Conservation (phyloP, 1,284 basidiomycete genomes). For the Coniferiporia sulphurascens region DNA sequence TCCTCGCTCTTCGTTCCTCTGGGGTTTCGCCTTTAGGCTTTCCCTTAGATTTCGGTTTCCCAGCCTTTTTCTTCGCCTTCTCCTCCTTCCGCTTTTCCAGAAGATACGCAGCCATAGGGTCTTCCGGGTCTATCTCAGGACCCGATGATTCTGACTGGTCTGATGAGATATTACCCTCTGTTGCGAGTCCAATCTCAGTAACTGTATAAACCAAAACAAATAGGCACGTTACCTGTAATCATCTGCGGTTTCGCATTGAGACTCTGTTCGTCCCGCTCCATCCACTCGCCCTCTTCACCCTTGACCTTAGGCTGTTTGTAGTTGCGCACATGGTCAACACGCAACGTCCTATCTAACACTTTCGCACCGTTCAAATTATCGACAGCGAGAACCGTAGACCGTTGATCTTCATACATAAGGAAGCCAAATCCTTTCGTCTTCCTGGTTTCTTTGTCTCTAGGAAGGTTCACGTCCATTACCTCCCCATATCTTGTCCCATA, state of each 20-base stretch:
- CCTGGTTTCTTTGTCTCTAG: conserved; percentile 86
- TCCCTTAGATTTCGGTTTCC: conserved; percentile 49
- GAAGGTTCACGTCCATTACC: conserved; percentile 91
- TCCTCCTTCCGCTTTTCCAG: conserved; percentile 65
- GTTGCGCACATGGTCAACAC: conserved; percentile 92
- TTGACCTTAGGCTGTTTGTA: conserved; percentile 86
- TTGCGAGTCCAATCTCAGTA: conserved; percentile 16
- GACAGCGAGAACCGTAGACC: conserved; percentile 92
- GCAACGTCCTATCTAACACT: conserved; percentile 80
- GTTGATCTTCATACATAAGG: conserved; percentile 98
- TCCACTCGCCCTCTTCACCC: conserved; percentile 83
- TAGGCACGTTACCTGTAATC: conserved; percentile 49
- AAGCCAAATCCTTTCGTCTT: conserved; percentile 92
- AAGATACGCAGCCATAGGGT: conserved; percentile 95
- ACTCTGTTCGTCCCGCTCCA: conserved; percentile 80
- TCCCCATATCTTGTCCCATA: conserved; percentile 75
- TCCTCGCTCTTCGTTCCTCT: conserved; percentile 68
- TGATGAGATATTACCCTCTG: conserved; percentile 47
- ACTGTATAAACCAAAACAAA: conserved; percentile 4
- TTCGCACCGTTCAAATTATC: conserved; percentile 97
- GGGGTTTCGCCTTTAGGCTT: conserved; percentile 72
- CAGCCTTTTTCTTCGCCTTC: conserved; percentile 55
- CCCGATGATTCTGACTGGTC: conserved; percentile 64
- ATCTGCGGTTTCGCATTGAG: conserved; percentile 80
- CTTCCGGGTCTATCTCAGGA: conserved; percentile 85